A percentile compares a stretch with the other conserved stretches of the same genome.
These are phyloP conservation scores for Graphiopsis chlorocephala DNA, from an alignment of 2,329 filamentous ascomycete genomes.

Conservation along the genomic window DNA sequence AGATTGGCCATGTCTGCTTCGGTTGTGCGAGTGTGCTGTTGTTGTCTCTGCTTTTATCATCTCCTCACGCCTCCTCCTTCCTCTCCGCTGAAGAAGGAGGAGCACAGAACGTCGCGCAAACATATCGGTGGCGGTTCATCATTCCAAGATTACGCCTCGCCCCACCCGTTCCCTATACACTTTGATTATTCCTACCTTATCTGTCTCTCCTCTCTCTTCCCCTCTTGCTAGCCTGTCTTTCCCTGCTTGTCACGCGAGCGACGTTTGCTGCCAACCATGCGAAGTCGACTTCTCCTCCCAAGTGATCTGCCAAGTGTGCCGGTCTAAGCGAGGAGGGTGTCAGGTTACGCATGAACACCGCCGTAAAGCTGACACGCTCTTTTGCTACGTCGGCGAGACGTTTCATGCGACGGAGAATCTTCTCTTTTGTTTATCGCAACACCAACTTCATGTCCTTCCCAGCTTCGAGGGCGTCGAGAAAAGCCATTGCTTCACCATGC, in stretches of 20 bases:
- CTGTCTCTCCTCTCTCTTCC: neutral
- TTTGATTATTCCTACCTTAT: conserved; percentile 3
- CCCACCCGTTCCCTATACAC: conserved; percentile 3
- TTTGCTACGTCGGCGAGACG: too few species aligned
- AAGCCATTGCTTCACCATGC: neutral
- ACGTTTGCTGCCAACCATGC: neutral
- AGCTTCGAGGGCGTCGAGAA: neutral
- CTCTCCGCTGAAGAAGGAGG: neutral
- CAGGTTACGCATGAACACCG: neutral
- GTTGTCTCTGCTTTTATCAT: neutral
- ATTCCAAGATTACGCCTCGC: conserved; percentile 4
- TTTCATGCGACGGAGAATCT: neutral
- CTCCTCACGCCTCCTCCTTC: neutral
- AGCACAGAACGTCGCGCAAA: neutral
- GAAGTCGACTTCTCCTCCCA: neutral
- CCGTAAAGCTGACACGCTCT: neutral
- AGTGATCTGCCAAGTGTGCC: neutral
- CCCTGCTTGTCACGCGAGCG: neutral
- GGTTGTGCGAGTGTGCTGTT: neutral
- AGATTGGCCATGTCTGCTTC: neutral
- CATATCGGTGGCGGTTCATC: neutral
- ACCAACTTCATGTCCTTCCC: neutral
- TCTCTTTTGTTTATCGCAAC: neutral
- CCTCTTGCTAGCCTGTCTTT: neutral
- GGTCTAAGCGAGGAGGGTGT: neutral